A percentile compares a stretch with the other conserved stretches of the same genome.
These are phyloP conservation scores for Telfairia occidentalis DNA, from an alignment of 331 rosid genomes.

Conservation along the genomic window DNA sequence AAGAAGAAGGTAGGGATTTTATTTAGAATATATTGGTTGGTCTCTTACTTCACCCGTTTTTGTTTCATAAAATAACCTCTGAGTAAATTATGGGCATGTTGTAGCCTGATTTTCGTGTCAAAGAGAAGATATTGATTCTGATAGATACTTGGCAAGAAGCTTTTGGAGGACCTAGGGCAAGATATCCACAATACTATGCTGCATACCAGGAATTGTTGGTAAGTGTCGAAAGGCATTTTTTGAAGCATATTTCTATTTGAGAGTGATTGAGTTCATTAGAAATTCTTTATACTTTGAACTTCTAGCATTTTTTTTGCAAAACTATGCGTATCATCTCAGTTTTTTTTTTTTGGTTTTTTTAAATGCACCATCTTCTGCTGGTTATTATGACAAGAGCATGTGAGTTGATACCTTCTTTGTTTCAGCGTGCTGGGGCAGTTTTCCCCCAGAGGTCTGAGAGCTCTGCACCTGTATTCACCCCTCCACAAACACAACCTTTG, in stretches of 20 bases:
- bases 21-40: constrained; percentile 17
- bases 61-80: constrained; percentile 19
- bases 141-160: constrained; percentile 99
- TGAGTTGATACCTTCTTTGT: constrained; percentile 15
- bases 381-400: constrained; percentile 2
- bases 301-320: not conserved
- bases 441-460: constrained; percentile 80
- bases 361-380: constrained; percentile 1
- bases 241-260: not conserved
- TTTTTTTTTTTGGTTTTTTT: not conserved
- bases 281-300: not conserved
- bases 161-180: constrained; percentile 91
- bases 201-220: constrained; percentile 96
- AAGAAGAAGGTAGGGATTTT: constrained; percentile 63
- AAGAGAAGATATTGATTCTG: constrained; percentile 76
- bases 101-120: constrained; percentile 81
- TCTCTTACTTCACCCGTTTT: constrained; percentile 15
- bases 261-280: constrained; percentile 2
- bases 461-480: constrained; percentile 80
- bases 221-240: constrained; percentile 12
- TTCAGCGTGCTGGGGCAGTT: constrained; percentile 86
- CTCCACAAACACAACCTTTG: constrained; percentile 80
- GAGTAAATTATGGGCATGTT: constrained; percentile 25
- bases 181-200: constrained; percentile 88
- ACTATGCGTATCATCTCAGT: not conserved